Evolutionary conservation across 257 asterid genomes (phyloP).

Genomic region (Voacanga thouarsii): DNA sequence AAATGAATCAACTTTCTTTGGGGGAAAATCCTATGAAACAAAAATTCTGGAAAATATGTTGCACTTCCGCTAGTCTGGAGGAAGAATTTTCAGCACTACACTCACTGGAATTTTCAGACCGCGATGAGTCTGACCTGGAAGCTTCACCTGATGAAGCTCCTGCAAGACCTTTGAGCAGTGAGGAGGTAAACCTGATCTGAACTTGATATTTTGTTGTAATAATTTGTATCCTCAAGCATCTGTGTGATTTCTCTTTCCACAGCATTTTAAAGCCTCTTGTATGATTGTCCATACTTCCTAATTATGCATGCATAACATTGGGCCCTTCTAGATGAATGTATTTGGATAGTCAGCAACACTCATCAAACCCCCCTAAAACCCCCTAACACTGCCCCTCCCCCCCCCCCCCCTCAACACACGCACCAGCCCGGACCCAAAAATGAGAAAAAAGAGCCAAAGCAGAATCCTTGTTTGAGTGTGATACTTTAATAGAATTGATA

Average conservation of each 20-base stretch:
- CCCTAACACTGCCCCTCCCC: too few relatives aligned
- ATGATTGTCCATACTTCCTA: too few relatives aligned
- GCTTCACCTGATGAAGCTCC: slow-evolving; percentile 26
- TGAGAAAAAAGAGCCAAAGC: not conserved
- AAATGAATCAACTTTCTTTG: slow-evolving; percentile 26
- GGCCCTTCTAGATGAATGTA: not conserved
- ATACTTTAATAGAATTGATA: not conserved
- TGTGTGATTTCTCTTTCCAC: not conserved
- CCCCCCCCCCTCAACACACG: too few relatives aligned
- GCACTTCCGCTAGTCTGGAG: slow-evolving; percentile 54
- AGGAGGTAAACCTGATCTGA: slow-evolving; percentile 45
- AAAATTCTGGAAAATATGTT: slow-evolving; percentile 34
- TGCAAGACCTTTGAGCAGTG: slow-evolving; percentile 36
- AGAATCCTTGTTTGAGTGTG: not conserved
- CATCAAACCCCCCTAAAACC: too few relatives aligned
- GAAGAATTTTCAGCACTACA: slow-evolving; percentile 43
- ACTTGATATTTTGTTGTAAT: not conserved
- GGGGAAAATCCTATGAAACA: slow-evolving; percentile 19
- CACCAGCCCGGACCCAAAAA: too few relatives aligned
- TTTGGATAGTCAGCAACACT: not conserved
- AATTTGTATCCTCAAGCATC: not conserved
- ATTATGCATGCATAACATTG: not conserved
- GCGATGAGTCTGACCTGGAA: slow-evolving; percentile 27
- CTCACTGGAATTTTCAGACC: slow-evolving; percentile 30
- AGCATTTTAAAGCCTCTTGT: not conserved